Percentiles rank a stretch among this genome's conserved stretches.
Evolutionary conservation across 306 rosid genomes (phyloP).

Genomic region (Elaeagnus macrophylla): DNA sequence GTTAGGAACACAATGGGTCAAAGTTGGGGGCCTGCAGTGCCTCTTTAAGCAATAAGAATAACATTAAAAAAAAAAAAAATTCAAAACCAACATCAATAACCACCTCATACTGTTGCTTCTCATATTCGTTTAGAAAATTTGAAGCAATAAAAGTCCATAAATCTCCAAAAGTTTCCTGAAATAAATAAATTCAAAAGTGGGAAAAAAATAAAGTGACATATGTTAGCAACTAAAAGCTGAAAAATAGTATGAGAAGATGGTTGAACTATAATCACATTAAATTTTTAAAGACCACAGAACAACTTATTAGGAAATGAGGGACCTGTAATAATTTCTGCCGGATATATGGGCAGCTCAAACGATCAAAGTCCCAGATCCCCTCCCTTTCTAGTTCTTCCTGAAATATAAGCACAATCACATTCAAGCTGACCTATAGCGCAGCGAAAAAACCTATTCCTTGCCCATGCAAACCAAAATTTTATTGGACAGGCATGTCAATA

Average conservation of each 20-base stretch:
- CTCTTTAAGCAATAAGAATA: too few relatives aligned
- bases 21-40: too few relatives aligned
- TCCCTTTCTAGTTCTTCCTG: slow-evolving; percentile 94
- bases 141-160: slow-evolving; percentile 74
- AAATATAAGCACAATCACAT: slow-evolving; percentile 16
- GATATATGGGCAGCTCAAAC: slow-evolving; percentile 73
- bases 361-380: slow-evolving; percentile 96
- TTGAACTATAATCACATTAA: not conserved
- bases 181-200: not conserved
- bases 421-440: slow-evolving; percentile 11
- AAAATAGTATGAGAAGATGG: not conserved
- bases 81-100: slow-evolving; percentile 12
- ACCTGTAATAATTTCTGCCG: slow-evolving; percentile 67
- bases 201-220: slow-evolving; percentile 3
- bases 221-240: slow-evolving; percentile 11
- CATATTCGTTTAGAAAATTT: slow-evolving; percentile 60
- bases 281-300: slow-evolving; percentile 4
- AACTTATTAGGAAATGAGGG: slow-evolving; percentile 15
- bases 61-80: slow-evolving; percentile 1
- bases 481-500: slow-evolving; percentile 20
- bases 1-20: too few relatives aligned
- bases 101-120: slow-evolving; percentile 66
- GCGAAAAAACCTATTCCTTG: not conserved
- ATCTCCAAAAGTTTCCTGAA: slow-evolving; percentile 78
- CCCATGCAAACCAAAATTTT: slow-evolving; percentile 13